Evolutionary conservation across 345 rosid species (phyloP), one percentile per base, ranked within the genome.

Genomic region (Ceriops zippeliana): DNA sequence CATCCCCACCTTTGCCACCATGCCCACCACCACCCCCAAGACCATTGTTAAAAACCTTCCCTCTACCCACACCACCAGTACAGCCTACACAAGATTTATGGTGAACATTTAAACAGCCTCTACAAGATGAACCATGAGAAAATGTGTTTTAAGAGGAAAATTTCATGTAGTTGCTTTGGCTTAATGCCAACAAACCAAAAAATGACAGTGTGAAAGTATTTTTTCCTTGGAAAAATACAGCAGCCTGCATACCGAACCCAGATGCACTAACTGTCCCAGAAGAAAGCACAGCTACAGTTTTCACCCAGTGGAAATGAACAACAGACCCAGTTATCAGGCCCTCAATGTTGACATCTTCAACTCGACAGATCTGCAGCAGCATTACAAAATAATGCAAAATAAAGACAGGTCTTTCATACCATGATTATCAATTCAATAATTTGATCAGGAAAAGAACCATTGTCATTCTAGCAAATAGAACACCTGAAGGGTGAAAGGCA

Each of bases 401-500:
- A 82, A 66, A 53, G 47, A 24, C 26, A 61, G 42, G 62, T 38
- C 69, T 46, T 20, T 21, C 65, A 72, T 27, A 57, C 34, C 57
- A 56, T 62, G 34, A 58, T n/a, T 34, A 53, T 67, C 58, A 61
- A 62, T 61, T 52, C 17, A 42, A 54, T 69, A 69, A 67, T 72
- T 52, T 69, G 65, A 75, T 35, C 67, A 68, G 61, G 63, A 73
- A 20, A 59, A 68, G 68, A 52, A 73, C 68, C 70, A 56, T 67
- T 62, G 69, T 70, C 72, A 80, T 62, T 69, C 63, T 70, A 56
- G 80, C 73, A 53, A 70, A 71, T 61, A 24, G 37, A 66, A 77
- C 58, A 92, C 98, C 98, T 92, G 98, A 73, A 92, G 90, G 70
- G 96, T 92, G 80, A 92, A 92, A 65, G 98, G 57, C 78, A 92